These are phyloP conservation scores for Saitozyma sp. DNA, from an alignment of 768 basidiomycete genomes.

Conservation along the genomic window DNA sequence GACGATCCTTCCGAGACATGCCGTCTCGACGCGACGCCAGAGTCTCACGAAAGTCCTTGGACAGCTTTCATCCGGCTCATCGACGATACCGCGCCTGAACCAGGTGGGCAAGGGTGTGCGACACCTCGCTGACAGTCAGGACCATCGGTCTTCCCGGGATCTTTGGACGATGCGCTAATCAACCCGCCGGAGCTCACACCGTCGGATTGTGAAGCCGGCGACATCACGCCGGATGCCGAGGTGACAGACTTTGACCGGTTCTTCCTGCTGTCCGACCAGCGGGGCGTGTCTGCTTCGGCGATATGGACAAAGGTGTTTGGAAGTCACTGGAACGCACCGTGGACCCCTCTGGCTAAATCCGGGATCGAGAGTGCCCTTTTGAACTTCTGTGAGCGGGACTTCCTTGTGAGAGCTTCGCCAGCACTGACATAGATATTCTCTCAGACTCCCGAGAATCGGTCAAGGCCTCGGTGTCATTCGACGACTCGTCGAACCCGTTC, in stretches of 20 bases:
- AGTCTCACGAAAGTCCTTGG: not conserved
- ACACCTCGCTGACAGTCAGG: not conserved
- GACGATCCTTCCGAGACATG: not conserved
- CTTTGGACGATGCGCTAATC: not conserved
- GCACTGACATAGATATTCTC: not conserved
- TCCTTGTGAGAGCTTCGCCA: not conserved
- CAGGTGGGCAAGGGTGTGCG: not conserved
- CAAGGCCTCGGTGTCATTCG: constrained; percentile 8
- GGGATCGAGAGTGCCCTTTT: constrained; percentile 2
- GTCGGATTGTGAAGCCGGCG: no score
- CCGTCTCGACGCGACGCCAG: not conserved
- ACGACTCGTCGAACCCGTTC: constrained; percentile 6
- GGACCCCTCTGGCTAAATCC: constrained; percentile 8
- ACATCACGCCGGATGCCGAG: not conserved
- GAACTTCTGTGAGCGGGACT: constrained; percentile 2
- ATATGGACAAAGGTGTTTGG: constrained; percentile 7
- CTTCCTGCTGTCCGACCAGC: not conserved
- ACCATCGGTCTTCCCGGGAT: not conserved
- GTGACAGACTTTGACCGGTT: constrained; percentile 7
- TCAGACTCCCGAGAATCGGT: constrained; percentile 5
- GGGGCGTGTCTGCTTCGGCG: not conserved
- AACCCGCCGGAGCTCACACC: no score
- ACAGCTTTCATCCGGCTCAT: no score
- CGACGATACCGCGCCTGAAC: no score
- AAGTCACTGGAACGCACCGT: not conserved